A percentile compares a stretch with the other conserved stretches of the same genome.
phyloP scores from a whole-genome alignment of 2,329 filamentous ascomycete species.

The Colletotrichum somersetense region DNA sequence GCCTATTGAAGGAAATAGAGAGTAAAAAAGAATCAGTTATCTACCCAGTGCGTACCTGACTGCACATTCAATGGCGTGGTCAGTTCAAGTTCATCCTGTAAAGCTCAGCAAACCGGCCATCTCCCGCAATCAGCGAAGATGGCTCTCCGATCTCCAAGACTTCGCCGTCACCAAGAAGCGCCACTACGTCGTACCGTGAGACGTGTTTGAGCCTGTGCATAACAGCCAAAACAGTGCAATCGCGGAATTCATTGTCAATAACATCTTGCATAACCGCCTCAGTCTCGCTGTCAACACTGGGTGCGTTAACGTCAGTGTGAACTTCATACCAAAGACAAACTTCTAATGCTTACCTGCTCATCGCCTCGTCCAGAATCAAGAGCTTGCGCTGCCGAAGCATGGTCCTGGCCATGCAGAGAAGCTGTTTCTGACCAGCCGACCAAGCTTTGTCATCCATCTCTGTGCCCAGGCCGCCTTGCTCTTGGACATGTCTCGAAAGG shows the following conservation, averaged over 20 bases:
- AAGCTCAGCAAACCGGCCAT: slow-evolving; percentile 10
- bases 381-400: slow-evolving; percentile 73
- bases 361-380: slow-evolving; percentile 98
- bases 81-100: background rate
- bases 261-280: slow-evolving; percentile 45
- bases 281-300: slow-evolving; percentile 44
- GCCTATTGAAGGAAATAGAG: too few species aligned
- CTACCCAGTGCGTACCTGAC: too few species aligned
- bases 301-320: background rate
- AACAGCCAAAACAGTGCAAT: slow-evolving; percentile 44
- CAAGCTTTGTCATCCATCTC: slow-evolving; percentile 16
- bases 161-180: slow-evolving; percentile 32
- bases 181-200: slow-evolving; percentile 42
- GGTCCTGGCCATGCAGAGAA: slow-evolving; percentile 63
- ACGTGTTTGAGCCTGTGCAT: slow-evolving; percentile 44
- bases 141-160: slow-evolving; percentile 13
- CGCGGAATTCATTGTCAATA: slow-evolving; percentile 44
- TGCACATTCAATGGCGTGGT: too few species aligned
- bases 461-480: slow-evolving; percentile 1
- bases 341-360: slow-evolving; percentile 55
- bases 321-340: too few species aligned
- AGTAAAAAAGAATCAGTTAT: too few species aligned
- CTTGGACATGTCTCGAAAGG: slow-evolving; percentile 10
- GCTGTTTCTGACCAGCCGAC: slow-evolving; percentile 48
- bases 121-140: slow-evolving; percentile 22